Evolutionary conservation across 139 green algal species (phyloP), one percentile per base, ranked within the genome.

Genomic region (Micractinium conductrix): DNA sequence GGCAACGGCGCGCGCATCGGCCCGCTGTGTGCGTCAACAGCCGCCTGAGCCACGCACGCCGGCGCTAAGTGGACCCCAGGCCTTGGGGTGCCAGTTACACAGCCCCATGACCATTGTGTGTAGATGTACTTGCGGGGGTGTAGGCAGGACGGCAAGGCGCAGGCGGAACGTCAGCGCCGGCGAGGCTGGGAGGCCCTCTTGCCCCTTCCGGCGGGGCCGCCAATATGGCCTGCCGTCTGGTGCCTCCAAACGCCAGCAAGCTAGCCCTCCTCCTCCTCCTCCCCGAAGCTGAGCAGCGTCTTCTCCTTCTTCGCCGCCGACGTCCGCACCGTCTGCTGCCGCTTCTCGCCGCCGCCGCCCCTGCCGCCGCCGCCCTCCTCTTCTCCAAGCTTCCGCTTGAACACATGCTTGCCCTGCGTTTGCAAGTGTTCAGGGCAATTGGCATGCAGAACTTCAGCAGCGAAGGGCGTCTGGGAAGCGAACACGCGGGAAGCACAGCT

Each of bases 391-490:
- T 48, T 37, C 53, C 85, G 58, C 65, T 85, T 92, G 75, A 90
- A 92, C 62, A 73, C 74, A 70, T 93, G 84, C 81, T 86, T 81
- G 60, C 78, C 80, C 79, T 86, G 74, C 2, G 83, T 67, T 19
- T 5, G 58, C 26, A 8, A 37, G 22, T 10, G 21, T 37, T 5
- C 16, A 67, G 58, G 26, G 26, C 16, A n/a, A n/a, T n/a, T n/a
- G 2, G 58, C 26, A 1, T 33, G 58, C 26, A 63, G 55, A 19
- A 63, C 21, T 19, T 22, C 55, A 63, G 62, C 62, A 37, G 63
- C 19, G 16, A 42, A 22, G 8, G n/a, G 63, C 4, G 63, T 10
- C 8, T 42, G 28, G 6, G 63, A 9, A 35, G 26, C n/a, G 60
- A 37, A 4, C 60, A 65, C 26, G 19, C 53, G 53, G 67, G 14